A percentile compares a stretch with the other conserved stretches of the same genome.
Evolutionary conservation across 257 asterid species (phyloP).

Genomic region (Penstemon eatonii): DNA sequence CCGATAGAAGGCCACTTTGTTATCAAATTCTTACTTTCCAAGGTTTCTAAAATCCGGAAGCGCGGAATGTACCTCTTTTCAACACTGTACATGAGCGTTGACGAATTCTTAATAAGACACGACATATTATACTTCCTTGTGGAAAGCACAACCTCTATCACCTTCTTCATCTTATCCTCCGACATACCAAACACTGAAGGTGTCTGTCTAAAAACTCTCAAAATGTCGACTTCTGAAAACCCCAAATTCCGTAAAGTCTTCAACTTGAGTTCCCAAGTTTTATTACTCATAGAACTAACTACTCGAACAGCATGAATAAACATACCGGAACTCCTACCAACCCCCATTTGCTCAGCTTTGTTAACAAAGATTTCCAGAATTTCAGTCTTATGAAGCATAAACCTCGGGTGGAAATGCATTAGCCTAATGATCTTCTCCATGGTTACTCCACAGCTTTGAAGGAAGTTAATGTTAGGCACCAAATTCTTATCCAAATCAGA

Average conservation of each 20-base stretch:
- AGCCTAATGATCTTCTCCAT: slow-evolving; percentile 6
- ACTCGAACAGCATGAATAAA: slow-evolving; percentile 22
- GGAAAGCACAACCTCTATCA: not conserved
- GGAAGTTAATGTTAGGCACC: slow-evolving; percentile 38
- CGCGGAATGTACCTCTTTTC: slow-evolving; percentile 19
- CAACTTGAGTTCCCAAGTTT: slow-evolving; percentile 20
- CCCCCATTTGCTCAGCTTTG: slow-evolving; percentile 23
- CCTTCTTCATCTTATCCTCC: not conserved
- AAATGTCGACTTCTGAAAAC: slow-evolving; percentile 14
- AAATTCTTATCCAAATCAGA: slow-evolving; percentile 34
- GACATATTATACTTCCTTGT: slow-evolving; percentile 14
- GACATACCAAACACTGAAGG: slow-evolving; percentile 7
- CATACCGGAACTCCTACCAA: slow-evolving; percentile 2
- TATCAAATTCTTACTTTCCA: slow-evolving; percentile 10
- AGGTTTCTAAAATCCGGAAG: not conserved
- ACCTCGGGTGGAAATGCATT: slow-evolving; percentile 18
- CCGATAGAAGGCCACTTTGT: not conserved
- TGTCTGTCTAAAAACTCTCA: not conserved
- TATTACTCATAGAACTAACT: slow-evolving; percentile 9
- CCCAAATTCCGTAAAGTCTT: slow-evolving; percentile 17
- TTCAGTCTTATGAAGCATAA: slow-evolving; percentile 27
- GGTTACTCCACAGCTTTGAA: slow-evolving; percentile 43
- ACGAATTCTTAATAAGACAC: not conserved
- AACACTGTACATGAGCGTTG: not conserved
- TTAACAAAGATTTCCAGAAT: slow-evolving; percentile 25